Percentiles rank a stretch among this genome's conserved stretches.
Evolutionary conservation across 176 grass and related monocot genomes (phyloP).

Genomic region (Guadua angustifolia): DNA sequence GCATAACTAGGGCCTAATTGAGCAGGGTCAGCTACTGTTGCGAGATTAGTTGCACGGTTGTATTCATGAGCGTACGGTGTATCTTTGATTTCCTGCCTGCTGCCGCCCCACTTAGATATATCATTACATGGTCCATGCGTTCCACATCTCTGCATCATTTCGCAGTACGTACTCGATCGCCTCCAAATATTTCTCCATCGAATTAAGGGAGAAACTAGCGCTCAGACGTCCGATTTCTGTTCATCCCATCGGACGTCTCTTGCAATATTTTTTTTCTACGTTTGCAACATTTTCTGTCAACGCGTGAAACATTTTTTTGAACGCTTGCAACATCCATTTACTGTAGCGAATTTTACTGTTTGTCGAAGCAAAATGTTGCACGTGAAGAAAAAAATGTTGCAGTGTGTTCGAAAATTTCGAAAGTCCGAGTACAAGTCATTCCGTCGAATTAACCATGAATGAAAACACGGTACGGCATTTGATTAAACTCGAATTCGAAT

Average conservation of each 20-base stretch:
- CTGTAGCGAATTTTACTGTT: no score
- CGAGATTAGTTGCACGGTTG: constrained; percentile 56
- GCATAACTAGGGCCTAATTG: constrained; percentile 26
- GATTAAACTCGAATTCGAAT: neutral
- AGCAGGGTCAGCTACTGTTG: neutral
- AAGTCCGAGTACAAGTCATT: no score
- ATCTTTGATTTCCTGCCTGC: constrained; percentile 69
- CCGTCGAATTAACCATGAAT: neutral
- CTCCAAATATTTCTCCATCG: constrained; percentile 16
- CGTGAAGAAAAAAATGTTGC: no score
- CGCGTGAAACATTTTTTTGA: no score
- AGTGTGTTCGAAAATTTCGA: no score
- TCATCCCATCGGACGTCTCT: no score
- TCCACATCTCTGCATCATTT: constrained; percentile 45
- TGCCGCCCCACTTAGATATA: constrained; percentile 41
- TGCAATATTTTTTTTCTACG: no score
- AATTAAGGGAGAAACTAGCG: no score
- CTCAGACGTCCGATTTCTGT: no score
- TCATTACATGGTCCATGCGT: constrained; percentile 38
- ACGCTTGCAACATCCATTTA: no score
- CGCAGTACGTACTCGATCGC: neutral
- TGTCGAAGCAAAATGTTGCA: no score
- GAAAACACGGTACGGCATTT: neutral
- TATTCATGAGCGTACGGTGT: constrained; percentile 48
- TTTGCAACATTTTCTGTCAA: no score